Evolutionary conservation across 352 stramenopile genomes (phyloP).

Genomic region (Phytophthora quininea): DNA sequence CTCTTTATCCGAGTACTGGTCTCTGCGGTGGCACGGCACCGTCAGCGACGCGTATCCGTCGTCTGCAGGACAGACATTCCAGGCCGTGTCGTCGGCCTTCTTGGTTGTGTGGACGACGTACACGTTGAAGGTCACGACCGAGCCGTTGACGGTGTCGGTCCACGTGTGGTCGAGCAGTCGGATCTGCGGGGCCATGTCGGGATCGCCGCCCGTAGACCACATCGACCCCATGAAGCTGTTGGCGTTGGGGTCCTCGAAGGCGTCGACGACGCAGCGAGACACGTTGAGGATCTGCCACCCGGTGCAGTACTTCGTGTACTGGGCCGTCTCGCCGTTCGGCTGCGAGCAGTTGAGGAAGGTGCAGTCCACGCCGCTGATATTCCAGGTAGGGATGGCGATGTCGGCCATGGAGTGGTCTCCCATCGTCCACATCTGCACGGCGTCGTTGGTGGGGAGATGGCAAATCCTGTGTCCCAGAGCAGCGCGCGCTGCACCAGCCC

Average conservation of each 20-base stretch:
- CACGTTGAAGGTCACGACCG: constrained; percentile 16
- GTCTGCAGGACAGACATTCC: constrained; percentile 9
- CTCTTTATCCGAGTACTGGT: constrained; percentile 6
- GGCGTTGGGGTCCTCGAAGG: constrained; percentile 8
- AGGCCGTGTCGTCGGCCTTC: constrained; percentile 10
- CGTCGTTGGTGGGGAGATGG: constrained; percentile 14
- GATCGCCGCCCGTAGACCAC: constrained; percentile 30
- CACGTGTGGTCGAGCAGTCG: constrained; percentile 28
- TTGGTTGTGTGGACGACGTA: constrained; percentile 29
- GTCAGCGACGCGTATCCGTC: constrained; percentile 17
- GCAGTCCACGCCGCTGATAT: constrained; percentile 24
- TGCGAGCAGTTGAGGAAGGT: constrained; percentile 27
- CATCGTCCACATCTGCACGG: constrained; percentile 31
- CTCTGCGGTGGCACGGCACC: constrained; percentile 18
- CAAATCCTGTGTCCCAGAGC: constrained; percentile 46
- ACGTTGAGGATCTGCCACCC: constrained; percentile 39
- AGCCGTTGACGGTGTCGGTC: constrained; percentile 11
- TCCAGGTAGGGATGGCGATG: constrained; percentile 18
- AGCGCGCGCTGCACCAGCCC: constrained; percentile 37
- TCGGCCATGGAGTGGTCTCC: constrained; percentile 27
- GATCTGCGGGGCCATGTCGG: constrained; percentile 17
- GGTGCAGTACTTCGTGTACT: constrained; percentile 30
- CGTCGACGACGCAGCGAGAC: constrained; percentile 33
- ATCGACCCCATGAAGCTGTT: constrained; percentile 18
- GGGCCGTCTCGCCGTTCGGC: constrained; percentile 15